Conservation (phyloP, 1,284 basidiomycete species). For the Fomitopsis pinicola region DNA sequence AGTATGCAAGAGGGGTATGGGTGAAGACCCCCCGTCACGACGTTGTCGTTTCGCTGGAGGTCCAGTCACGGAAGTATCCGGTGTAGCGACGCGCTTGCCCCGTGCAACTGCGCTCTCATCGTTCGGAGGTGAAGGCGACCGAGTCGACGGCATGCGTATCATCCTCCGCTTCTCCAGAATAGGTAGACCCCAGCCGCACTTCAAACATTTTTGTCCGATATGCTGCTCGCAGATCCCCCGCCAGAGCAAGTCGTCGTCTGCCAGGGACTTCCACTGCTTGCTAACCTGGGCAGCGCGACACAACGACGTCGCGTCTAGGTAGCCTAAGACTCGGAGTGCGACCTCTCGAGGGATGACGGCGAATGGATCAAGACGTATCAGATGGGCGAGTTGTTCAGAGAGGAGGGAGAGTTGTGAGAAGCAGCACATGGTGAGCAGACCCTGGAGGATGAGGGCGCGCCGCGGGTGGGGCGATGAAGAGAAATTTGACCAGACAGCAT, state of each 20-base stretch:
- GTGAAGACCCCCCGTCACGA: constrained; percentile 20
- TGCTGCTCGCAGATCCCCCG: constrained; percentile 97
- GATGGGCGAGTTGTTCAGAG: constrained; percentile 84
- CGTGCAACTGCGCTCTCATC: constrained; percentile 19
- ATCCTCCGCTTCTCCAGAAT: constrained; percentile 75
- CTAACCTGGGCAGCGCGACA: constrained; percentile 96
- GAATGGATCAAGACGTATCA: constrained; percentile 97
- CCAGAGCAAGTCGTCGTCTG: constrained; percentile 97
- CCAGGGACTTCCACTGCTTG: constrained; percentile 81
- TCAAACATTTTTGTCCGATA: constrained; percentile 95
- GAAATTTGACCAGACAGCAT: constrained; percentile 95
- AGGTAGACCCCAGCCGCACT: constrained; percentile 97
- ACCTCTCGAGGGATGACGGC: constrained; percentile 88
- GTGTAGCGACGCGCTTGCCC: constrained; percentile 22
- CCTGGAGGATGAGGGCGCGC: constrained; percentile 91
- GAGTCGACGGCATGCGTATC: constrained; percentile 32
- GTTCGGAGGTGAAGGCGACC: constrained; percentile 30
- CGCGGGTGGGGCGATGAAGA: constrained; percentile 90
- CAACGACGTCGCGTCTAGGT: constrained; percentile 93
- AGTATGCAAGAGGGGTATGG: neutral
- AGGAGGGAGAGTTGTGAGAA: constrained; percentile 98
- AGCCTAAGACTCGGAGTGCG: constrained; percentile 84
- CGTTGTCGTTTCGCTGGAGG: constrained; percentile 48
- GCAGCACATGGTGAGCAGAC: constrained; percentile 99
- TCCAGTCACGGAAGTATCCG: constrained; percentile 25